These are phyloP conservation scores for Gleditsia sinensis DNA, from an alignment of 306 rosid genomes.

Conservation along the genomic window DNA sequence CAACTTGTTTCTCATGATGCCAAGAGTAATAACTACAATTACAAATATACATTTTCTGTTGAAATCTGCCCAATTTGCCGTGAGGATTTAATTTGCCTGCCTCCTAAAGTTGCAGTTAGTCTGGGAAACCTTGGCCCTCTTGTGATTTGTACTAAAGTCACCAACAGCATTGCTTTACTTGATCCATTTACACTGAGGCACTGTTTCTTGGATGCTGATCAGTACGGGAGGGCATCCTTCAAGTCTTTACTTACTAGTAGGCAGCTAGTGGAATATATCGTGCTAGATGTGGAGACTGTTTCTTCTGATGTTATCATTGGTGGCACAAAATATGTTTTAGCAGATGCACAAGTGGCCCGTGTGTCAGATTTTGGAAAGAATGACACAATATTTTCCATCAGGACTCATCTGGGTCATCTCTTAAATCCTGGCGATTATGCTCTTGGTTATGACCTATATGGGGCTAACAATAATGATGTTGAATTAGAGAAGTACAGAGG, in stretches of 20 bases:
- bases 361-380: conserved; percentile 75
- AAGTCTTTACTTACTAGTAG: conserved; percentile 66
- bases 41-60: conserved; percentile 70
- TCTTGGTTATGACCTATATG: conserved; percentile 70
- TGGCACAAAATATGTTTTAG: conserved; percentile 62
- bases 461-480: conserved; percentile 54
- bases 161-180: conserved; percentile 63
- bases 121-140: conserved; percentile 57
- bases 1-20: conserved; percentile 73
- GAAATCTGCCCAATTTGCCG: conserved; percentile 72
- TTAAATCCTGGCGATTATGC: conserved; percentile 75
- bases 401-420: conserved; percentile 77
- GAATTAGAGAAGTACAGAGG: conserved; percentile 66
- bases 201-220: conserved; percentile 74
- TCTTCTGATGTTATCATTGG: conserved; percentile 55
- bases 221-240: conserved; percentile 68
- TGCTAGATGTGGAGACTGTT: conserved; percentile 59
- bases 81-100: conserved; percentile 76
- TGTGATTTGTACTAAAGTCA: conserved; percentile 78
- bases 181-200: conserved; percentile 69
- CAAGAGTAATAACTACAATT: conserved; percentile 62
- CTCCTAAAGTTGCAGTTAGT: conserved; percentile 59
- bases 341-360: conserved; percentile 76
- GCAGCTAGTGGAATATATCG: conserved; percentile 69
- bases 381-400: conserved; percentile 63